Conservation (phyloP, 768 basidiomycete species). For the Clavulina sp. region DNA sequence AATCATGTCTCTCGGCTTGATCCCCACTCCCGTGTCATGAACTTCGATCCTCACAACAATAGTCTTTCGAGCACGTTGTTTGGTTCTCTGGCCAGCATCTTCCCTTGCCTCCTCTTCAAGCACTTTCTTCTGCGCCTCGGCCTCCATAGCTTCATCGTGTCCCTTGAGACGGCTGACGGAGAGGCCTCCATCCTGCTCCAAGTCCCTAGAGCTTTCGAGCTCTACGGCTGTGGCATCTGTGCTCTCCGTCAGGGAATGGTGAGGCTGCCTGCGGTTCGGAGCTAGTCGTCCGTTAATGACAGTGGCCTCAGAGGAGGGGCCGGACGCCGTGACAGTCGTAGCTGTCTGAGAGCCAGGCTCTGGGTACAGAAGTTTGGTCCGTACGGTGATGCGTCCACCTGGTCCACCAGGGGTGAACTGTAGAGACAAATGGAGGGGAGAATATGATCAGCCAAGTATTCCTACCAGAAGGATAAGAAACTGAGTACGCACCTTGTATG, state of each 20-base stretch:
- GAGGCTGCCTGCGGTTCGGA: no score
- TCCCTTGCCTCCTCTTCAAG: no score
- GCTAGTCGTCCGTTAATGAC: not conserved
- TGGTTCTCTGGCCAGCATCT: no score
- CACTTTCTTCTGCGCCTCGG: no score
- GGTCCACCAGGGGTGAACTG: not conserved
- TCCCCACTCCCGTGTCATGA: slow-evolving; percentile 11
- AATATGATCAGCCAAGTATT: no score
- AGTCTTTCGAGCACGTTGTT: no score
- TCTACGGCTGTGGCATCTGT: no score
- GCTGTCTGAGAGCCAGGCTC: not conserved
- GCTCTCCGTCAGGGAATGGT: no score
- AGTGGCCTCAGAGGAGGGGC: not conserved
- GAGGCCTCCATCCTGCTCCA: not conserved
- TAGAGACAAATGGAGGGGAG: not conserved
- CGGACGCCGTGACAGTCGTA: not conserved
- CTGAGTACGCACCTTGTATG: not conserved
- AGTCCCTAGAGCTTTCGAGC: slow-evolving; percentile 5
- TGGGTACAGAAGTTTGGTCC: slow-evolving; percentile 3
- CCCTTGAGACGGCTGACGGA: not conserved
- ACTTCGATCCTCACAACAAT: slow-evolving; percentile 11
- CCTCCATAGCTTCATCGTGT: no score
- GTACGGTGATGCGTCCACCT: slow-evolving; percentile 5
- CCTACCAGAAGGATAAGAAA: no score
- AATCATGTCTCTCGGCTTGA: slow-evolving; percentile 9